Base-by-base conservation (phyloP, 1,139 yeast genomes). In the Pichia terricola region DNA sequence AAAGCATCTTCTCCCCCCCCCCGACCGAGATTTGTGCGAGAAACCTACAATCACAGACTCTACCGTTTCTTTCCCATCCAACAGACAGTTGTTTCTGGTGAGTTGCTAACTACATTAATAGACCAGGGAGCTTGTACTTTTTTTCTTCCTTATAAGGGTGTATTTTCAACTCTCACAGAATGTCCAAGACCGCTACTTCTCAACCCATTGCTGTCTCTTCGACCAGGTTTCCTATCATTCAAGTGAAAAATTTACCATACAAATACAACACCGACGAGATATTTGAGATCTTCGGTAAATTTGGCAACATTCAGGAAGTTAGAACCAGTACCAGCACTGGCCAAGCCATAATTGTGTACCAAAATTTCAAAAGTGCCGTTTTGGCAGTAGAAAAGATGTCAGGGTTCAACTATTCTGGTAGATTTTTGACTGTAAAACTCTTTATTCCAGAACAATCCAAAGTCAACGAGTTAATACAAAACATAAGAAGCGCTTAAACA, bases 201-300 rank as follows among this genome's bases (percentile, higher is more conserved):
- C 22, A 16, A 16, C 22, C 22, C 22, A 16, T 16, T 16, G 22
- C 22, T 16, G 22, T 16, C 22, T 16, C 22, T 16, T 16, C 22
- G 22, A 16, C 22, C 22, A 16, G 22, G 11, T 34, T 34, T 41
- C 81, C 81, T 3, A 73, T 75, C 36, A 65, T 80, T 9, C 67
- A 68, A 47, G 78, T 78, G 33, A 77, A 77, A 56, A 80, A 80
- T 55, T 65, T 80, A 16, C 80, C 86, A 1, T 79, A 72, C 55
- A 68, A 68, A 34, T 68, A 74, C 3, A 63, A 74, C 2, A 56
- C 72, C 0, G 66, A 64, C 2, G 73, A 77, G 30, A 60, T 81
- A 28, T 79, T 72, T 53, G 72, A 70, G 26, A 62, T 79, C 9
- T 74, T 78, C 52, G 77, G 79, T 2, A 69, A 70, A 45, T 78